These are phyloP conservation scores for Tolypocladium sp. DNA, from an alignment of 2,329 filamentous ascomycete genomes.

Conservation along the genomic window DNA sequence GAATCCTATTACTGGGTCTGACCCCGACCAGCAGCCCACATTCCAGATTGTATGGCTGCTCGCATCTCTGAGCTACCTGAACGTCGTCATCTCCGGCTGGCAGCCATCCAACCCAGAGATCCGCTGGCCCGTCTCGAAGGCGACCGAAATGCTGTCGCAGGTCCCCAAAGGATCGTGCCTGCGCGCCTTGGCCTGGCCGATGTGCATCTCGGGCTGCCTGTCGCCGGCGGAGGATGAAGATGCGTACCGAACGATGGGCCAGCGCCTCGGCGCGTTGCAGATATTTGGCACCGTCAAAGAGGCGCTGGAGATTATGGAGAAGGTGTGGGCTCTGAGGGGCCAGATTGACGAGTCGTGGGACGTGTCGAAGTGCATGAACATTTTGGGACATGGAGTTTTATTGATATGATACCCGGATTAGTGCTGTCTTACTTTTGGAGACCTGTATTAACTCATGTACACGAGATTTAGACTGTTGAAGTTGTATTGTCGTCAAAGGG, in stretches of 20 bases:
- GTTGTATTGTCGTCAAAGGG: no score
- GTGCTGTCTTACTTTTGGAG: neutral
- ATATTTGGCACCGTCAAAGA: slow-evolving; percentile 36
- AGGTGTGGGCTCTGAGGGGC: slow-evolving; percentile 31
- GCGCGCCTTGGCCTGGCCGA: slow-evolving; percentile 28
- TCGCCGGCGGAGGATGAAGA: slow-evolving; percentile 28
- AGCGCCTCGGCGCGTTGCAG: slow-evolving; percentile 29
- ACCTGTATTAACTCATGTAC: no score
- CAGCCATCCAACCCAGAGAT: slow-evolving; percentile 36
- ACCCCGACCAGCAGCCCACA: slow-evolving; percentile 12
- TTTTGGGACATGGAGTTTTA: slow-evolving; percentile 28
- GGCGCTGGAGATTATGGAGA: slow-evolving; percentile 35
- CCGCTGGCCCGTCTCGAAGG: slow-evolving; percentile 19
- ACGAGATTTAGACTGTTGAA: neutral
- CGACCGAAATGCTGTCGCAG: slow-evolving; percentile 23
- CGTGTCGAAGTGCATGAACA: slow-evolving; percentile 30
- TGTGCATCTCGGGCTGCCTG: slow-evolving; percentile 32
- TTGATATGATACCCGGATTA: slow-evolving; percentile 22
- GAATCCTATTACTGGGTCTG: slow-evolving; percentile 8
- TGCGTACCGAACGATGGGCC: slow-evolving; percentile 30
- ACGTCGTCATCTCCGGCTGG: slow-evolving; percentile 41
- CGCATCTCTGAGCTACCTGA: slow-evolving; percentile 36
- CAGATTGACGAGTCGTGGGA: slow-evolving; percentile 34
- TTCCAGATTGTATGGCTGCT: slow-evolving; percentile 37
- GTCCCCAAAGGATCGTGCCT: slow-evolving; percentile 21